phyloP scores from a whole-genome alignment of 768 basidiomycete genomes.

The Kwoniella dejecticola region DNA sequence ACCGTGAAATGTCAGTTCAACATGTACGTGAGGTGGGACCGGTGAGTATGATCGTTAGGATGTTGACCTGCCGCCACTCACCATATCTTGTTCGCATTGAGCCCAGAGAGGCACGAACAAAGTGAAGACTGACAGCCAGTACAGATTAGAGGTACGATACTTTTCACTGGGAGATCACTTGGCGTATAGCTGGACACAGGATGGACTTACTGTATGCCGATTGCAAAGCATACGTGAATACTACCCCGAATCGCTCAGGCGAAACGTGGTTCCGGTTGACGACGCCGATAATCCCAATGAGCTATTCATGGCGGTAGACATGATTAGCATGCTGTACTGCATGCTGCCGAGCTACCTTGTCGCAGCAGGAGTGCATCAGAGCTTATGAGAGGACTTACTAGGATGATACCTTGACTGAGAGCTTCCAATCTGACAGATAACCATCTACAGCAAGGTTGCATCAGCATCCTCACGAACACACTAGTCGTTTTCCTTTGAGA shows the following conservation, averaged over 20 bases:
- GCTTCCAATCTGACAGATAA: conserved; percentile 67
- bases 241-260: conserved; percentile 67
- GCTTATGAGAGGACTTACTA: no score
- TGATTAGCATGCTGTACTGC: no score
- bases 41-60: no score
- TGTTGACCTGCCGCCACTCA: no score
- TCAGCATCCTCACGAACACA: conserved; percentile 4
- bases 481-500: no score
- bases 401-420: conserved; percentile 66
- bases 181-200: neutral
- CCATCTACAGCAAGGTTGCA: conserved; percentile 58
- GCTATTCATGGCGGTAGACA: conserved; percentile 37
- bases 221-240: conserved; percentile 61
- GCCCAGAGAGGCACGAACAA: conserved; percentile 32
- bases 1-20: no score
- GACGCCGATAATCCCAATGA: conserved; percentile 70
- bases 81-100: conserved; percentile 40
- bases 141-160: neutral
- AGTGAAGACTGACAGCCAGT: conserved; percentile 24
- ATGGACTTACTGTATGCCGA: conserved; percentile 21
- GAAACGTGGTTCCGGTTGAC: conserved; percentile 63
- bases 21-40: no score
- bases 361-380: no score
- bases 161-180: no score
- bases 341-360: no score